A percentile compares a stretch with the other conserved stretches of the same genome.
Evolutionary conservation across 805 yeast species (phyloP).

Genomic region (Candida alai): DNA sequence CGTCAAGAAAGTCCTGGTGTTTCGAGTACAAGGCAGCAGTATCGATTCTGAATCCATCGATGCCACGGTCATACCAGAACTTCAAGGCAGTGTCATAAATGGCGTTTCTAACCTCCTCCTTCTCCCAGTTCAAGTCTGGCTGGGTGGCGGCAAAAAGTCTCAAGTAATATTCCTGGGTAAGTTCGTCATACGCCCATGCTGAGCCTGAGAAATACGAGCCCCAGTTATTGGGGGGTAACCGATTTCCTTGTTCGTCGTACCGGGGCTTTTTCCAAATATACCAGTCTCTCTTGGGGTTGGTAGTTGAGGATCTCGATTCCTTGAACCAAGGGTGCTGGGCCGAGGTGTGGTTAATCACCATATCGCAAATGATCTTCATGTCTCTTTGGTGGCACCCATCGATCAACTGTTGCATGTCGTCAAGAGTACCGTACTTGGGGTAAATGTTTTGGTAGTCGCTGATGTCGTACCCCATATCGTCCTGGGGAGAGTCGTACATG

Average conservation of each 20-base stretch:
- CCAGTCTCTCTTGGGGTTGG: constrained; percentile 59
- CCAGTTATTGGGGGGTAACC: constrained; percentile 59
- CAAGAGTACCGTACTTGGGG: constrained; percentile 51
- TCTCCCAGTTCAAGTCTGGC: constrained; percentile 64
- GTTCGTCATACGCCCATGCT: constrained; percentile 56
- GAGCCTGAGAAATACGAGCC: constrained; percentile 48
- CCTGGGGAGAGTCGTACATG: constrained; percentile 54
- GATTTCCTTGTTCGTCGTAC: constrained; percentile 43
- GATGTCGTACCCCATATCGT: constrained; percentile 63
- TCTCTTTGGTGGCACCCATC: constrained; percentile 45
- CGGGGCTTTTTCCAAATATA: constrained; percentile 53
- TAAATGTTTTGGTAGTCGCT: constrained; percentile 50
- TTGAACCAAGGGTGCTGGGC: constrained; percentile 55
- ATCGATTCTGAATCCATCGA: constrained; percentile 59
- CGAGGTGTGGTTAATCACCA: constrained; percentile 58
- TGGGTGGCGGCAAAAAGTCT: constrained; percentile 51
- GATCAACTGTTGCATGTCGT: constrained; percentile 48
- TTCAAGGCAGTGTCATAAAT: constrained; percentile 46
- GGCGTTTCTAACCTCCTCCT: constrained; percentile 31
- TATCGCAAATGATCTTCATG: constrained; percentile 49
- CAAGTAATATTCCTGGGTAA: constrained; percentile 52
- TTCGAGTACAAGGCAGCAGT: constrained; percentile 53
- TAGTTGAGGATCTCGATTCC: constrained; percentile 48
- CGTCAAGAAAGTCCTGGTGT: constrained; percentile 42
- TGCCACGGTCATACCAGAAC: constrained; percentile 54